phyloP scores from a whole-genome alignment of 257 asterid genomes.

The Solanum sejunctum region DNA sequence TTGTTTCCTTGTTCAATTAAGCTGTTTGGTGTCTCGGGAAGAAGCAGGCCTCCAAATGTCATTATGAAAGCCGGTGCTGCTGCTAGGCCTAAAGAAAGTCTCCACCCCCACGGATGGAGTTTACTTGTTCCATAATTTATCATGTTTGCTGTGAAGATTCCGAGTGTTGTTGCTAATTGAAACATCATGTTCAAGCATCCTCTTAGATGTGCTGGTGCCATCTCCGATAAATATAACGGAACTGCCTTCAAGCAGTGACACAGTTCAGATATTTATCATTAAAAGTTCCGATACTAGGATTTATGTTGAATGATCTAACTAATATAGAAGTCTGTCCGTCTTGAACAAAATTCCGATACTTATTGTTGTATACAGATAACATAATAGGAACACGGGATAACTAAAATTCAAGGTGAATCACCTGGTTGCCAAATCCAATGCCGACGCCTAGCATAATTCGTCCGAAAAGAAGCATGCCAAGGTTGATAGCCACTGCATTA shows the following conservation, averaged over 20 bases:
- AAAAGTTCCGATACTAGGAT: background rate
- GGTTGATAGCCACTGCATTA: slow-evolving; percentile 47
- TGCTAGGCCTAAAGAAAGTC: slow-evolving; percentile 78
- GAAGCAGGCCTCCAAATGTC: slow-evolving; percentile 58
- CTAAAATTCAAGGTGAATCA: background rate
- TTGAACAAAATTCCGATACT: background rate
- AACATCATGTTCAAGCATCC: slow-evolving; percentile 81
- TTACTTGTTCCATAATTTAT: slow-evolving; percentile 60
- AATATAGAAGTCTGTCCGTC: too few species aligned
- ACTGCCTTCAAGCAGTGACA: slow-evolving; percentile 46
- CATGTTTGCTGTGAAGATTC: slow-evolving; percentile 86
- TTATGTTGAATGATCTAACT: too few species aligned
- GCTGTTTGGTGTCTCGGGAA: slow-evolving; percentile 87
- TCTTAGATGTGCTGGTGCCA: slow-evolving; percentile 87
- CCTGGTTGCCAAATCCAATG: slow-evolving; percentile 93
- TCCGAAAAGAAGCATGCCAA: slow-evolving; percentile 66
- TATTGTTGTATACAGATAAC: background rate
- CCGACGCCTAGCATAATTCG: slow-evolving; percentile 84
- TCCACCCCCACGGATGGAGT: slow-evolving; percentile 80
- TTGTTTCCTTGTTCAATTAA: slow-evolving; percentile 45
- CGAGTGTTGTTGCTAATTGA: slow-evolving; percentile 74
- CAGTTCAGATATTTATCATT: background rate
- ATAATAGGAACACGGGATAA: background rate
- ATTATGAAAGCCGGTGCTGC: slow-evolving; percentile 56
- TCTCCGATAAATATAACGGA: slow-evolving; percentile 69